Percentiles rank a stretch among this genome's conserved stretches.
Evolutionary conservation across 2,329 filamentous ascomycete genomes (phyloP).

Genomic region (Stylonectria norvegica): DNA sequence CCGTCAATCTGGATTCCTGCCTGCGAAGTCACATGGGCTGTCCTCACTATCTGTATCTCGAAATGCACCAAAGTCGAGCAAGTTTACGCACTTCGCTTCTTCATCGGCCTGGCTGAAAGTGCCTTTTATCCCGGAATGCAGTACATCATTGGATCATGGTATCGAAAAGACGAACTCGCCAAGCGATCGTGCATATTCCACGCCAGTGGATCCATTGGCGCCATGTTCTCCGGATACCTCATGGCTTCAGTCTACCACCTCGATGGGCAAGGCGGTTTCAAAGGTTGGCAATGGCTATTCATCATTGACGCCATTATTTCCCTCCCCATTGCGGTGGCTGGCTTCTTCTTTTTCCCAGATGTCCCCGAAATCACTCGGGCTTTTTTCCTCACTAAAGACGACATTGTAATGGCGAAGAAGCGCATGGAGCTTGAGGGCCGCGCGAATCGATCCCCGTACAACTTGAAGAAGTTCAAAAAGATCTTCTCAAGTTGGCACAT

Average conservation of each 20-base stretch:
- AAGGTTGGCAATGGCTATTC: slow-evolving; percentile 44
- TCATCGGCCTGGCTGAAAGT: slow-evolving; percentile 39
- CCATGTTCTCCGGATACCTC: slow-evolving; percentile 31
- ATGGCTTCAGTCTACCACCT: slow-evolving; percentile 39
- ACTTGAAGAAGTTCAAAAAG: slow-evolving; percentile 50
- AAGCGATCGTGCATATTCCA: slow-evolving; percentile 43
- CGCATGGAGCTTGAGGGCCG: slow-evolving; percentile 42
- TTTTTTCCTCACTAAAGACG: slow-evolving; percentile 28
- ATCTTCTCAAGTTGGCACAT: slow-evolving; percentile 65
- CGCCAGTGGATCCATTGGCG: slow-evolving; percentile 25
- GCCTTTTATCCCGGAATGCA: slow-evolving; percentile 39
- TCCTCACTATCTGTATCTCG: slow-evolving; percentile 35
- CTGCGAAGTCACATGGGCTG: slow-evolving; percentile 32
- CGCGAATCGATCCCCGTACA: slow-evolving; percentile 39
- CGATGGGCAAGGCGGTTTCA: slow-evolving; percentile 41
- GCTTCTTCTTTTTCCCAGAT: slow-evolving; percentile 32
- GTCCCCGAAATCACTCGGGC: slow-evolving; percentile 27
- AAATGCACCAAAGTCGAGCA: slow-evolving; percentile 36
- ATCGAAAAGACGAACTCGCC: slow-evolving; percentile 39
- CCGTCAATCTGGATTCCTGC: slow-evolving; percentile 41
- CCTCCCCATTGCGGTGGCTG: slow-evolving; percentile 30
- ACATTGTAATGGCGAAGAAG: slow-evolving; percentile 26
- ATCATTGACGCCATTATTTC: slow-evolving; percentile 36
- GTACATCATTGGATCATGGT: slow-evolving; percentile 42
- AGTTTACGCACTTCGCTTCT: slow-evolving; percentile 40